A percentile compares a stretch with the other conserved stretches of the same genome.
phyloP scores from a whole-genome alignment of 306 rosid genomes.

The Geum urbanum region DNA sequence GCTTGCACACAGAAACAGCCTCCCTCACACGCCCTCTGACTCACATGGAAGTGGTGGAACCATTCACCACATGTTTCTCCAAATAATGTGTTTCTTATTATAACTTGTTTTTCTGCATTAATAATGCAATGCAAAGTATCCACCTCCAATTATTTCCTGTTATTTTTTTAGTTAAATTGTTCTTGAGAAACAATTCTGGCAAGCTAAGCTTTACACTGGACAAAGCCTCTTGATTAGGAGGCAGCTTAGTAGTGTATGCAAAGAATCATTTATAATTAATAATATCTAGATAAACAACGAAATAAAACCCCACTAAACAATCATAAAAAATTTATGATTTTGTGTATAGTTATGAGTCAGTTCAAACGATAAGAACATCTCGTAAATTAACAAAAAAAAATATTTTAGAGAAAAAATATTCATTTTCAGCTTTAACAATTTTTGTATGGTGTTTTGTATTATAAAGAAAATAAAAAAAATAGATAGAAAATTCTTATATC shows the following conservation, averaged over 20 bases:
- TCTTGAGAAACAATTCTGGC: constrained; percentile 2
- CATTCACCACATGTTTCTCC: background rate
- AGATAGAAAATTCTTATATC: too few relatives aligned
- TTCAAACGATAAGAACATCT: too few relatives aligned
- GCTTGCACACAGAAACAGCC: background rate
- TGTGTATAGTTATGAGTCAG: too few relatives aligned
- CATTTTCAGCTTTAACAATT: too few relatives aligned
- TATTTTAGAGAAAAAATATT: too few relatives aligned
- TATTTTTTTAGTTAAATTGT: background rate
- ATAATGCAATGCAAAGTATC: background rate
- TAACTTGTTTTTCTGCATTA: background rate
- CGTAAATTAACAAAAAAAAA: too few relatives aligned
- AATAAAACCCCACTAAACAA: too few relatives aligned
- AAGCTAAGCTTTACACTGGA: background rate
- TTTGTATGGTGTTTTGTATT: too few relatives aligned
- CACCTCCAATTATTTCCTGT: too few relatives aligned
- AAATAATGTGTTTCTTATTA: background rate
- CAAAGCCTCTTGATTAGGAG: background rate
- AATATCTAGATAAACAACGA: background rate
- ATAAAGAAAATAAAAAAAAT: too few relatives aligned
- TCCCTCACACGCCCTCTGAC: background rate
- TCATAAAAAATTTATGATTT: too few relatives aligned
- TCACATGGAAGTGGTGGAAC: constrained; percentile 8
- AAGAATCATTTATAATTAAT: background rate
- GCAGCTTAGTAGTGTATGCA: background rate